Base-by-base conservation (phyloP, 2,329 filamentous ascomycete species). In the Emmonsiellopsis sp. region DNA sequence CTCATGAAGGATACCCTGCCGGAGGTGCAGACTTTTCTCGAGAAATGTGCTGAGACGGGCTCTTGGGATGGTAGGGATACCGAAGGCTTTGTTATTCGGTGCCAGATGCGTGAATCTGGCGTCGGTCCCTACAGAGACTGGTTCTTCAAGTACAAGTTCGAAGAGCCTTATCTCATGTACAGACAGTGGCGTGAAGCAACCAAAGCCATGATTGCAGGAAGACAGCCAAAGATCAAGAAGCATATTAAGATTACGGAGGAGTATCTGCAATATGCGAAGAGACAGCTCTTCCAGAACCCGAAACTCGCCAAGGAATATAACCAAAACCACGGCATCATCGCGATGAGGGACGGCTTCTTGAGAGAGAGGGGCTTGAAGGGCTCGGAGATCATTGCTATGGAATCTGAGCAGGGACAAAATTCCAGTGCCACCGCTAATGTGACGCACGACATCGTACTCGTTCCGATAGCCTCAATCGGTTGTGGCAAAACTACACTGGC, bases 61-160 rank as follows among this genome's bases (percentile, higher is more conserved):
- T 85, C 88, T 37, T 92, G 95, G 71, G 85, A 87, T 57, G 92
- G 91, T 8, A 86, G 91, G 52, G 92, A 97, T 61, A 92, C 95
- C 0, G 93, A 98, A 71, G 93, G 93, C 3, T 98, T 98, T 62
- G 93, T 98, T 54, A 86, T 98, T 61, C 85, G 93, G 53, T 97
- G 93, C 79, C 88, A 83, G 73, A 83, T 76, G 75, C 76, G 65
- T 51, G 63, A 71, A 47, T 74, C 75, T 0, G 72, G 70, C 1
- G 66, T 68, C 11, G 69, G 68, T 2, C 79, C 81, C 0, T 93
- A 84, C 67, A 74, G 81, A n/a, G 91, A 98, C 68, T 98, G 93
- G 93, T 98, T 98, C 72, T 98, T 98, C 84, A 98, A 98, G 72
- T 98, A 91, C 81, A 98, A 98, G 74, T 98, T 98, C 56, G 93